Evolutionary conservation across 805 yeast species (phyloP), one percentile per base, ranked within the genome.

Genomic region (Deakozyma indianensis): DNA sequence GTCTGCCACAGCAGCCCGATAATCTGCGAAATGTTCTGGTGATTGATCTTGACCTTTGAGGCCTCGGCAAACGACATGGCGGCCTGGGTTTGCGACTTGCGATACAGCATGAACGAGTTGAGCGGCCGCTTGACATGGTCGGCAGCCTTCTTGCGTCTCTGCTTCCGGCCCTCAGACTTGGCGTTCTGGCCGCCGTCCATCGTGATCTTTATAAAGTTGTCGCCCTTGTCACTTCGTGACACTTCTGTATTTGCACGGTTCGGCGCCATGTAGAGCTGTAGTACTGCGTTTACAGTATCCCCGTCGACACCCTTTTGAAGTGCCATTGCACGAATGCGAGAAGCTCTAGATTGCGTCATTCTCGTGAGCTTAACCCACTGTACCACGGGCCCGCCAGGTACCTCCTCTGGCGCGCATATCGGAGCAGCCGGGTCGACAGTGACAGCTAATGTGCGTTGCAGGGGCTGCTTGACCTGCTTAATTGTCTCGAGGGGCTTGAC

Each of bases 1-100:
- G 73, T 67, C 41, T 64, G 57, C 75, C 75, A 70, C 55, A 71
- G 52, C 38, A 68, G 57, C 1, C 75, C 67, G 35, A 69, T 67
- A 23, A 67, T 61, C 41, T 68, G 70, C 18, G 66, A 62, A 45
- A 69, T 58, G 24, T 59, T 48, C 50, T 67, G 71, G 46, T 69
- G 71, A 49, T 69, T 66, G 45, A 68, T 58, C 51, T 62, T 64
- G 48, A 53, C 51, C 40, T 51, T 54, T 44, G 47, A 46, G 40
- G 55, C 50, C 29, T 54, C 48, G 15, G 59, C 57, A 41, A 59
- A 54, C 3, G 60, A 54, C 47, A 63, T 57, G 16, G 69, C 67
- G 9, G 63, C 63, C 49, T 66, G 68, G 16, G 70, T 65, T 63
- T 69, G 66, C 3, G 67, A 52, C 20, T 67, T 58, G 43, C 74